phyloP scores from a whole-genome alignment of 768 basidiomycete genomes.

The Royoungia palumana region DNA sequence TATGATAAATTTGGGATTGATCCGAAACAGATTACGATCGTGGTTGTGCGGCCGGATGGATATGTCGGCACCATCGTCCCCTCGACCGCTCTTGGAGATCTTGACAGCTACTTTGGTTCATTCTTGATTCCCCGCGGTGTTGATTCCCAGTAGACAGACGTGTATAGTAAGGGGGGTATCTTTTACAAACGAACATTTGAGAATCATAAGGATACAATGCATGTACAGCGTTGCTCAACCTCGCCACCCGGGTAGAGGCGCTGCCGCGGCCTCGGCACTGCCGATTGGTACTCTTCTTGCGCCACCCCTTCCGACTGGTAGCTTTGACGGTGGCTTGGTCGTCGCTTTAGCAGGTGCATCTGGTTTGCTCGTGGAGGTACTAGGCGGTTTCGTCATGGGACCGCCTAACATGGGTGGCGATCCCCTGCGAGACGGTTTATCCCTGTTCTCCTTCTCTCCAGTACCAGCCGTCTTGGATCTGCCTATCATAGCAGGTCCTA shows the following conservation, averaged over 20 bases:
- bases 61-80: too few species aligned
- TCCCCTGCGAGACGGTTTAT: constrained; percentile 32
- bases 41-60: too few species aligned
- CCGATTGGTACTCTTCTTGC: constrained; percentile 66
- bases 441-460: constrained; percentile 35
- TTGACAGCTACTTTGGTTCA: too few species aligned
- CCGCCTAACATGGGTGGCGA: constrained; percentile 20
- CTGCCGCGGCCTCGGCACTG: constrained; percentile 65
- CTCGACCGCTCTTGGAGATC: too few species aligned
- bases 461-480: constrained; percentile 32
- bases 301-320: constrained; percentile 42
- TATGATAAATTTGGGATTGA: too few species aligned
- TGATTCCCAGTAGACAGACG: background rate
- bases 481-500: constrained; percentile 7
- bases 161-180: constrained; percentile 12
- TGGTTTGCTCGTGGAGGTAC: constrained; percentile 9
- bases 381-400: constrained; percentile 17
- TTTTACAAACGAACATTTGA: constrained; percentile 23
- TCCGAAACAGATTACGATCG: too few species aligned
- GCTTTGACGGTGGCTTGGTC: constrained; percentile 25
- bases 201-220: constrained; percentile 13
- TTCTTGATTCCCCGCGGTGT: background rate
- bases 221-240: constrained; percentile 29
- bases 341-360: constrained; percentile 9
- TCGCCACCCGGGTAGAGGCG: constrained; percentile 48